phyloP scores from a whole-genome alignment of 2,329 filamentous ascomycete species.

The Phyllosticta citriasiana region DNA sequence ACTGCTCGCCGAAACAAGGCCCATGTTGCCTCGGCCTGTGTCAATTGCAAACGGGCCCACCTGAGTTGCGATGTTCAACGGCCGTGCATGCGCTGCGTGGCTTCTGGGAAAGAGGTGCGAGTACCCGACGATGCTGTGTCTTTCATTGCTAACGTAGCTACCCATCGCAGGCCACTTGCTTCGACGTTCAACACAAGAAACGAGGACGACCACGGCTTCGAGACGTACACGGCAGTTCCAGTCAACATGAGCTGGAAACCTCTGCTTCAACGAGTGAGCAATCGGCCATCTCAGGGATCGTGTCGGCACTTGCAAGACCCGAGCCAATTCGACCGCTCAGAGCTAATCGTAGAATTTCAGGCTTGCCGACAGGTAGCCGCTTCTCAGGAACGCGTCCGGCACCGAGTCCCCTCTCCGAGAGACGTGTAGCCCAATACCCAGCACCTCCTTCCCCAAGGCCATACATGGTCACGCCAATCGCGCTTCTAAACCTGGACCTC shows the following conservation, averaged over 20 bases:
- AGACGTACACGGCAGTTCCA: conserved; percentile 46
- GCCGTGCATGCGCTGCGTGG: conserved; percentile 67
- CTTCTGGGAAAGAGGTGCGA: conserved; percentile 58
- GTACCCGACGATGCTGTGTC: neutral
- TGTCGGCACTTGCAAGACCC: conserved; percentile 15
- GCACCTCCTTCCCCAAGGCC: neutral
- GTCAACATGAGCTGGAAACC: conserved; percentile 25
- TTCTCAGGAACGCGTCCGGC: conserved; percentile 6
- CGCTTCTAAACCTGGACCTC: conserved; percentile 39
- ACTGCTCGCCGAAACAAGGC: conserved; percentile 50
- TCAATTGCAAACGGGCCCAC: conserved; percentile 79
- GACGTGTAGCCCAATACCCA: conserved; percentile 1
- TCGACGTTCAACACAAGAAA: conserved; percentile 82
- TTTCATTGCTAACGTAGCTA: neutral
- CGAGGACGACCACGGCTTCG: conserved; percentile 66
- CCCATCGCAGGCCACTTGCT: conserved; percentile 53
- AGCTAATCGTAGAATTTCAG: conserved; percentile 5
- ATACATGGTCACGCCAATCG: conserved; percentile 15
- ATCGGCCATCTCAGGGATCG: conserved; percentile 17
- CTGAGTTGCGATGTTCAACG: conserved; percentile 58
- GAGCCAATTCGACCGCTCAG: conserved; percentile 2
- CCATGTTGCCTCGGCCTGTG: conserved; percentile 75
- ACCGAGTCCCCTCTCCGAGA: conserved; percentile 1
- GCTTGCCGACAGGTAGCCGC: conserved; percentile 9
- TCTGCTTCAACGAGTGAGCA: conserved; percentile 18